Conservation (phyloP, 768 basidiomycete species). For the Mycena venus region DNA sequence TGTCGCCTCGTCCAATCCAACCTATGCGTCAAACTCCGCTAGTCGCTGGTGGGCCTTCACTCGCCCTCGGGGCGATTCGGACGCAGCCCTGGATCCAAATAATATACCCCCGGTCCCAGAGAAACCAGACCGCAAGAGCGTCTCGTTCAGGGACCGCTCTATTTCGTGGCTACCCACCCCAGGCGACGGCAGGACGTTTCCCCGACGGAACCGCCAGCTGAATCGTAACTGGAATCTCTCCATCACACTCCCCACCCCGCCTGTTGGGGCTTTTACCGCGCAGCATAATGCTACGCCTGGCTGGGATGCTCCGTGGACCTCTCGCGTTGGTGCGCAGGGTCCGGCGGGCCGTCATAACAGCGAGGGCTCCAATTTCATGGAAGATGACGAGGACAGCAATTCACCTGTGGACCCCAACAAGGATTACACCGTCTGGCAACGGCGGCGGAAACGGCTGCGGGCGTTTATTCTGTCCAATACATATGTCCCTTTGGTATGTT, state of each 20-base stretch:
- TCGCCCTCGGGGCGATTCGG: conserved; percentile 59
- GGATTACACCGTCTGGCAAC: conserved; percentile 45
- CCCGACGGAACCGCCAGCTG: conserved; percentile 47
- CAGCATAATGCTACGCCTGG: conserved; percentile 71
- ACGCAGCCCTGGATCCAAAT: conserved; percentile 28
- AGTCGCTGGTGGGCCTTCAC: conserved; percentile 86
- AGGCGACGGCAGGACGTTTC: conserved; percentile 49
- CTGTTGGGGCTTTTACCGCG: conserved; percentile 63
- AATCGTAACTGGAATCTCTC: conserved; percentile 46
- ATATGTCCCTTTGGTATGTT: conserved; percentile 83
- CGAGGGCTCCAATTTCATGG: conserved; percentile 46
- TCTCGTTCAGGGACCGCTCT: conserved; percentile 58
- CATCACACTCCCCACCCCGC: conserved; percentile 51
- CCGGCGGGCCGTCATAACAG: conserved; percentile 46
- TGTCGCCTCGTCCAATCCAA: conserved; percentile 67
- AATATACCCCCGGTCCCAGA: conserved; percentile 34
- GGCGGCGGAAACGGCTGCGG: conserved; percentile 64
- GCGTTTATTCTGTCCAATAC: conserved; percentile 79
- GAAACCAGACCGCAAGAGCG: conserved; percentile 49
- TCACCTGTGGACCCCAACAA: conserved; percentile 42
- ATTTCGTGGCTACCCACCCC: conserved; percentile 65
- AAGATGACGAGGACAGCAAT: conserved; percentile 40
- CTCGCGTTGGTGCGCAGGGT: conserved; percentile 57
- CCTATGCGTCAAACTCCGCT: conserved; percentile 55
- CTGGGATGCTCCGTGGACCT: conserved; percentile 79